Base-by-base conservation (phyloP, 2,329 filamentous ascomycete species). In the Fusarium napiforme region DNA sequence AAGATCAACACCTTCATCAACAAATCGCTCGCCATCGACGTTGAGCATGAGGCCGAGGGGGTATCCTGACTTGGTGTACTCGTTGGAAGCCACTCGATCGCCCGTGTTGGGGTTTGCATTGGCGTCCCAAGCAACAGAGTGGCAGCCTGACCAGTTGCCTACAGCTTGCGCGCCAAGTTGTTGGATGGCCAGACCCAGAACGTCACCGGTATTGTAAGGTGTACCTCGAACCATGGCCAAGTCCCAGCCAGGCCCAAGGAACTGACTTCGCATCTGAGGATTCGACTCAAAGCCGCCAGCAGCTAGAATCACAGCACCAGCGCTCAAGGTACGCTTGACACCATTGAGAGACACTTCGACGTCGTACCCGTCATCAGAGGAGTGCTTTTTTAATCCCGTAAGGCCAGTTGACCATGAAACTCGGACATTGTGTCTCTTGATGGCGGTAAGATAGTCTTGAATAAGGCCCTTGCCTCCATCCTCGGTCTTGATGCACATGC, bases 261-360 rank as follows among this genome's bases (percentile, higher is more conserved):
- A 84, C 59, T 89, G 85, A 7, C 84, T 81, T n/a, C 90, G 85
- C 83, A 92, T 84, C 5, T 84, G 83, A 0, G 89, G 82, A 42
- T 88, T 91, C 9, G 90, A 85, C 79, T 68, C 65, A 3, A 68
- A 68, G 4, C 65, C 65, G 4, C 65, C 65, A 3, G 64, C 65
- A 37, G 65, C 65, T 9, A 68, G 11, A 4, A 68, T 50, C 3
- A 68, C 55, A 5, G 65, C 40, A 18, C 28, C 23, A 3, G 55
- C 65, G 4, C 2, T 49, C 4, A 68, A 11, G 1, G n/a, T 43
- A 2, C 36, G 10, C 5, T 40, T n/a, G 1, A 2, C 3, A 1
- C 47, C 55, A 19, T 62, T 19, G 1, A 62, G 10, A 1, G 49
- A 49, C 14, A 68, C 40, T 14, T 47, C 18, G 1, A 37, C 30